Percentiles rank a stretch among this genome's conserved stretches.
These are phyloP conservation scores for Caloboletus firmus DNA, from an alignment of 1,284 basidiomycete species.

Conservation along the genomic window DNA sequence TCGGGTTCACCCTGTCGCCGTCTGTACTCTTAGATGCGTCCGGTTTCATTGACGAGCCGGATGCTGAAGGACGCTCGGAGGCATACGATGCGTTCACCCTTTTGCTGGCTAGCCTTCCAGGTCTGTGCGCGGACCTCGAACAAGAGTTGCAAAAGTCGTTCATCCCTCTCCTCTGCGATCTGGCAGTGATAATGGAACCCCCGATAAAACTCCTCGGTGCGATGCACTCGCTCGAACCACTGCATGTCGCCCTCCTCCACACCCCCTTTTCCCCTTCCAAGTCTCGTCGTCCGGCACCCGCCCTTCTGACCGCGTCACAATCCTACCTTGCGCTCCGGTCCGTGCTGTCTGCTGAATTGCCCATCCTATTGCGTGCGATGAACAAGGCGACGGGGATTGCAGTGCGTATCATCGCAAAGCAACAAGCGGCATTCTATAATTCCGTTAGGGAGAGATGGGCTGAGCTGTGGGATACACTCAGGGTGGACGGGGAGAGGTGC, in stretches of 20 bases:
- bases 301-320: conserved; percentile 66
- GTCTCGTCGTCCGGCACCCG: conserved; percentile 60
- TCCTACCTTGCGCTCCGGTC: conserved; percentile 72
- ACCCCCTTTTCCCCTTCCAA: conserved; percentile 48
- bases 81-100: conserved; percentile 72
- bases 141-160: conserved; percentile 51
- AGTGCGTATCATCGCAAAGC: conserved; percentile 49
- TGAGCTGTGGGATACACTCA: conserved; percentile 75
- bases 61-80: conserved; percentile 43
- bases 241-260: conserved; percentile 65
- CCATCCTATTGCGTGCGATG: conserved; percentile 57
- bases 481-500: conserved; percentile 71
- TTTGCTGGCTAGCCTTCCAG: conserved; percentile 55
- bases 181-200: conserved; percentile 56
- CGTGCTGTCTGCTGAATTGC: conserved; percentile 68
- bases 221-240: conserved; percentile 68
- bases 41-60: conserved; percentile 14
- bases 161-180: conserved; percentile 52
- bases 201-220: conserved; percentile 66
- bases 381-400: conserved; percentile 54
- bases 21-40: conserved; percentile 23
- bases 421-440: conserved; percentile 60
- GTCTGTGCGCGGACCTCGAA: conserved; percentile 54
- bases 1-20: conserved; percentile 56
- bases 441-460: conserved; percentile 63